Conservation (phyloP, 2,329 filamentous ascomycete species). For the Akanthomyces uredinophilus region DNA sequence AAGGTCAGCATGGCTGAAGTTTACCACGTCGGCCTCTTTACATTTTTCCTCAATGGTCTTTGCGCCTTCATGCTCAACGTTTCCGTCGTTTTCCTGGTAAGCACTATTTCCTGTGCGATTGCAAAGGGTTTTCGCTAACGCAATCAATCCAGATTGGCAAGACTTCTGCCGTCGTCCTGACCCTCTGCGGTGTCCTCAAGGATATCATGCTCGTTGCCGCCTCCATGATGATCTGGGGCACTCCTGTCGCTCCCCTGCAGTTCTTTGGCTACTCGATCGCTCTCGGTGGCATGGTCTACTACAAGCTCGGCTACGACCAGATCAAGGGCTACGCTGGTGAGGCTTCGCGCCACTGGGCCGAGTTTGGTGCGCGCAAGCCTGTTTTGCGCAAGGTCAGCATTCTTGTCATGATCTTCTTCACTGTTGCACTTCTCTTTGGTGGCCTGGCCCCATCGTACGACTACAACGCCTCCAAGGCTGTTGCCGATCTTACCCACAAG, state of each 20-base stretch:
- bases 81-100: conserved; percentile 60
- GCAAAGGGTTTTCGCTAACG: conserved; percentile 55
- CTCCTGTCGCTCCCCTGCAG: conserved; percentile 68
- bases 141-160: conserved; percentile 72
- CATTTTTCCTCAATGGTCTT: conserved; percentile 69
- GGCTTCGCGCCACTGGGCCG: conserved; percentile 66
- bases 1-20: conserved; percentile 64
- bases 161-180: conserved; percentile 83
- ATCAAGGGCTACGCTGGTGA: conserved; percentile 67
- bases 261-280: conserved; percentile 82
- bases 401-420: conserved; percentile 56
- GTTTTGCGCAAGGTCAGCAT: conserved; percentile 72
- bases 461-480: conserved; percentile 47
- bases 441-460: conserved; percentile 59
- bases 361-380: conserved; percentile 70
- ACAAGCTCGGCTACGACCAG: conserved; percentile 71
- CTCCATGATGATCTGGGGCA: conserved; percentile 78
- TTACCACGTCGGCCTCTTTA: conserved; percentile 66
- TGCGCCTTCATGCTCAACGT: conserved; percentile 80
- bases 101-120: neutral
- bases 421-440: conserved; percentile 66
- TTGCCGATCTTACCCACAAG: conserved; percentile 44
- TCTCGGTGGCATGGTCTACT: conserved; percentile 71
- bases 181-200: conserved; percentile 82
- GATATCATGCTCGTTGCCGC: conserved; percentile 77